phyloP scores from a whole-genome alignment of 139 green algal species.

The Edaphochlamys debaryana region DNA sequence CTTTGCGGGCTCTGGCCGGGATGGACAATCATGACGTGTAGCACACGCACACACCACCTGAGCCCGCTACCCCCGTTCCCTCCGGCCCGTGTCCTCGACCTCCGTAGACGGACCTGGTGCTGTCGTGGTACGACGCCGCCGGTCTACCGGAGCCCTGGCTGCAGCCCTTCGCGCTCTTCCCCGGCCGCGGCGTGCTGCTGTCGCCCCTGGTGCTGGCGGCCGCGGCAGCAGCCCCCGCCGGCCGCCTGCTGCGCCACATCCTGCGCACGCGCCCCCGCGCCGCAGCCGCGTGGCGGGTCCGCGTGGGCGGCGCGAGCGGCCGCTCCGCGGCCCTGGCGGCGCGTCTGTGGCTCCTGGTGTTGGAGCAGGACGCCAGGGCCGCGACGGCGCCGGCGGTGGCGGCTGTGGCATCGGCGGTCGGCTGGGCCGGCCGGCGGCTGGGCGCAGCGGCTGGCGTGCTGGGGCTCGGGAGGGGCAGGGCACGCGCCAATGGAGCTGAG shows the following conservation, averaged over 20 bases:
- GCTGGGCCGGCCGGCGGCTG: not conserved
- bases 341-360: not conserved
- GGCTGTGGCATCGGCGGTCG: not conserved
- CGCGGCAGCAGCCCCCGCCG: not conserved
- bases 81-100: too few species aligned
- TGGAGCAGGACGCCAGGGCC: not conserved
- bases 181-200: not conserved
- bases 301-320: not conserved
- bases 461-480: not conserved
- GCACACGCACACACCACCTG: too few species aligned
- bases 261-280: constrained; percentile 4
- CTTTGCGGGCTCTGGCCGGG: too few species aligned
- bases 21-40: too few species aligned
- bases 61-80: too few species aligned
- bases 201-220: constrained; percentile 20
- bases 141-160: constrained; percentile 27
- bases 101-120: constrained; percentile 5
- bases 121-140: constrained; percentile 7
- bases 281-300: not conserved
- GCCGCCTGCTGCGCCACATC: not conserved
- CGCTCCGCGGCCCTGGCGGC: not conserved
- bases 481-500: not conserved
- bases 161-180: not conserved
- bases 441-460: not conserved
- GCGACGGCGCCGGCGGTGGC: not conserved